Evolutionary conservation across 108 stramenopile genomes (phyloP).

Genomic region (Conticribra weissflogii): DNA sequence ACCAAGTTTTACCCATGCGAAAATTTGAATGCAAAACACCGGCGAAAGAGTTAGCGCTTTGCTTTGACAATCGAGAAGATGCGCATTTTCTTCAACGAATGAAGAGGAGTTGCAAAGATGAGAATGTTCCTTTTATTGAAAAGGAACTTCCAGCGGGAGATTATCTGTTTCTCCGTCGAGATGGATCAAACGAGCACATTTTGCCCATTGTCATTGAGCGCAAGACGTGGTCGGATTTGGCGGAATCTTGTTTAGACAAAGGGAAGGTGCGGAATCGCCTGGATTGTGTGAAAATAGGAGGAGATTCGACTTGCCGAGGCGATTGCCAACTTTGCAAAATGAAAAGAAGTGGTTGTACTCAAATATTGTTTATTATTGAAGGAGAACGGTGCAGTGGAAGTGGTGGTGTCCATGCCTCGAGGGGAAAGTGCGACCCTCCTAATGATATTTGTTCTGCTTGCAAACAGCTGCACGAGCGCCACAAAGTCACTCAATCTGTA

Average conservation of each 20-base stretch:
- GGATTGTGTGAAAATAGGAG: conserved; percentile 50
- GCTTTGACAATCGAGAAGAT: conserved; percentile 58
- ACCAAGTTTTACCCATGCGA: conserved; percentile 12
- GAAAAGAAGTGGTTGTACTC: conserved; percentile 56
- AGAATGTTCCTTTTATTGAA: conserved; percentile 37
- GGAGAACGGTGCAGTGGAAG: conserved; percentile 51
- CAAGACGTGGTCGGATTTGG: conserved; percentile 63
- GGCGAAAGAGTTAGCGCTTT: conserved; percentile 22
- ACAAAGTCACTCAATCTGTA: conserved; percentile 43
- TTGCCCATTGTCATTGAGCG: conserved; percentile 54
- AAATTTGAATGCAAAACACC: background rate
- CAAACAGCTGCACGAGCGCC: conserved; percentile 41
- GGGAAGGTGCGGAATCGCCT: conserved; percentile 48
- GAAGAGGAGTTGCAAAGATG: conserved; percentile 37
- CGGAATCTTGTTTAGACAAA: conserved; percentile 50
- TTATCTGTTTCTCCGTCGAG: conserved; percentile 48
- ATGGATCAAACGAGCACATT: conserved; percentile 32
- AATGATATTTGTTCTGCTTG: conserved; percentile 44
- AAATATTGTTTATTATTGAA: conserved; percentile 62
- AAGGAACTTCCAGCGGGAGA: conserved; percentile 62
- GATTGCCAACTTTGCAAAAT: conserved; percentile 59
- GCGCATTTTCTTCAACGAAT: conserved; percentile 43
- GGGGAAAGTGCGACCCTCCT: conserved; percentile 29
- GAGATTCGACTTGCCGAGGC: conserved; percentile 27
- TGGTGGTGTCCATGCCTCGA: conserved; percentile 21